These are phyloP conservation scores for Citrus cavaleriei DNA, from an alignment of 345 rosid genomes.

Conservation along the genomic window DNA sequence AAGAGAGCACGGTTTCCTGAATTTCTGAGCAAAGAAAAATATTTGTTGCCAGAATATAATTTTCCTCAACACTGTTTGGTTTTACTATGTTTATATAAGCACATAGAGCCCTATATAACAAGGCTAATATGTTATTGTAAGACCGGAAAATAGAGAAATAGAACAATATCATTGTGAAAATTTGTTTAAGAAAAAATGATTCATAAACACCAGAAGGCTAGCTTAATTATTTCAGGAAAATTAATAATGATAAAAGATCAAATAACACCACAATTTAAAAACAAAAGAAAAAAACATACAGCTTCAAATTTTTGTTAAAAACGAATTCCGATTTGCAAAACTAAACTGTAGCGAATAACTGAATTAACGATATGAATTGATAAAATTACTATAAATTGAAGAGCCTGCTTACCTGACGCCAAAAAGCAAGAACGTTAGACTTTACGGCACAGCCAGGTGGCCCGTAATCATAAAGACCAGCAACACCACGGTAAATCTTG, in stretches of 20 bases:
- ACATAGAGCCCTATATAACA: too few relatives aligned
- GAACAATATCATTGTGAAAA: background rate
- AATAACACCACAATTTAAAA: too few relatives aligned
- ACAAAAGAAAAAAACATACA: background rate
- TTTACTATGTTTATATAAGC: too few relatives aligned
- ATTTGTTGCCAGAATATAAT: too few relatives aligned
- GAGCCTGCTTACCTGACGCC: constrained; percentile 73
- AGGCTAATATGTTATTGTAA: too few relatives aligned
- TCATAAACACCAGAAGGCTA: too few relatives aligned
- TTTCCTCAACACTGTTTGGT: too few relatives aligned
- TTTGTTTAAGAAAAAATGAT: background rate
- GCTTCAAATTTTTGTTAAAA: background rate
- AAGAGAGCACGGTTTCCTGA: too few relatives aligned
- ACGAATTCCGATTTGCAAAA: background rate
- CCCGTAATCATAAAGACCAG: constrained; percentile 90
- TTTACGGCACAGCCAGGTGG: constrained; percentile 93
- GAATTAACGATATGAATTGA: background rate
- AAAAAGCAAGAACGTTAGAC: constrained; percentile 76
- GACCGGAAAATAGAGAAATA: too few relatives aligned
- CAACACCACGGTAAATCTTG: constrained; percentile 87
- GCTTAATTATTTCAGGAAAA: too few relatives aligned
- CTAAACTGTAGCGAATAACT: background rate
- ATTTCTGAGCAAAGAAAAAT: too few relatives aligned
- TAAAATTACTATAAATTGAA: background rate
- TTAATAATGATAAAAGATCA: too few relatives aligned